Conservation (phyloP, 2,329 filamentous ascomycete genomes). For the Xylaria sp. region DNA sequence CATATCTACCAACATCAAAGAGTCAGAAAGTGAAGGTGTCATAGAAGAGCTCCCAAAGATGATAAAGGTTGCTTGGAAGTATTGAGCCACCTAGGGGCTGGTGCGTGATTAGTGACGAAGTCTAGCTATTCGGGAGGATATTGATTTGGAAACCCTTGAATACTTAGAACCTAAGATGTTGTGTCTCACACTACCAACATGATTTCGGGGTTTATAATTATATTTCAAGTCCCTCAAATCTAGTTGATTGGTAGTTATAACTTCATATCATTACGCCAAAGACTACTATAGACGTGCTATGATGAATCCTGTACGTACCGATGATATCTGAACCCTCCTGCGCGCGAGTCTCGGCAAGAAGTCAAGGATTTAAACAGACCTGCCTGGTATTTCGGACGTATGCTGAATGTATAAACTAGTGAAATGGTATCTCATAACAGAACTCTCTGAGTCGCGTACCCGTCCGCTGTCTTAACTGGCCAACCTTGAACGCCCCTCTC, state of each 20-base stretch:
- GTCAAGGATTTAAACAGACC: background rate
- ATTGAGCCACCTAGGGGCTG: too few relatives aligned
- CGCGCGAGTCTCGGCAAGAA: background rate
- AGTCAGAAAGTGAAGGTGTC: too few relatives aligned
- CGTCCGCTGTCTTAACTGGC: background rate
- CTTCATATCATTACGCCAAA: background rate
- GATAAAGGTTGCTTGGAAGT: too few relatives aligned
- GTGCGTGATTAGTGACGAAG: too few relatives aligned
- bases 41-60: too few relatives aligned
- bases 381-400: background rate
- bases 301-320: background rate
- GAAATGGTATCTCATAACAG: conserved; percentile 25
- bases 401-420: conserved; percentile 9
- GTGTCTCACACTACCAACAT: too few relatives aligned
- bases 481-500: conserved; percentile 25
- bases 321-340: background rate
- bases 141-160: too few relatives aligned
- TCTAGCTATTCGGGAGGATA: too few relatives aligned
- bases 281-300: background rate
- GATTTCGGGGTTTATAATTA: too few relatives aligned
- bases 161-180: background rate
- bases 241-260: background rate
- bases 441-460: conserved; percentile 3
- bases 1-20: too few relatives aligned
- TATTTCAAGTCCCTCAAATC: too few relatives aligned